Conservation (phyloP, 495 filamentous ascomycete species). For the Aspergillus indologenus region DNA sequence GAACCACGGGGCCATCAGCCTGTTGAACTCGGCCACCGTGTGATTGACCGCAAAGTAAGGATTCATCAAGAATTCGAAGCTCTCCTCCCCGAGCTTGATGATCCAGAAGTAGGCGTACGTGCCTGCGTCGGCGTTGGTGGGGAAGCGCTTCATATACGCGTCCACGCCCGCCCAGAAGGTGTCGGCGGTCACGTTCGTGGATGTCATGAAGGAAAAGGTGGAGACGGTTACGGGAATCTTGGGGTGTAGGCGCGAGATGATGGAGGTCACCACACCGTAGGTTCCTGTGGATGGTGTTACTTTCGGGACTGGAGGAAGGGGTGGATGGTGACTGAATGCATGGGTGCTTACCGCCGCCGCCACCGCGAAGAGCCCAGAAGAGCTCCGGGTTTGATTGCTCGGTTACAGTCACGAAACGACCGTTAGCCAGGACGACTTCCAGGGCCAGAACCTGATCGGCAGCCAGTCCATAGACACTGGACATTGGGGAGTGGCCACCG, state of each 20-base stretch:
- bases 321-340: too few relatives aligned
- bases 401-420: slow-evolving; percentile 49
- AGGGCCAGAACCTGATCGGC: slow-evolving; percentile 45
- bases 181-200: slow-evolving; percentile 29
- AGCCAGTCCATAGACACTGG: slow-evolving; percentile 26
- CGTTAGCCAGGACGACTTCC: slow-evolving; percentile 56
- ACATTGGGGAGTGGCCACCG: slow-evolving; percentile 36
- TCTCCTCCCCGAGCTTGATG: slow-evolving; percentile 12
- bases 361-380: slow-evolving; percentile 53
- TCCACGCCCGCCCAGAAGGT: slow-evolving; percentile 51
- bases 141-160: slow-evolving; percentile 46
- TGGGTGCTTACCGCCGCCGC: slow-evolving; percentile 23
- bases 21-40: slow-evolving; percentile 41
- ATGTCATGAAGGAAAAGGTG: slow-evolving; percentile 39
- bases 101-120: slow-evolving; percentile 54
- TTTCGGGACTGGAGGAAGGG: background rate
- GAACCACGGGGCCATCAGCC: slow-evolving; percentile 47
- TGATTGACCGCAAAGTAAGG: slow-evolving; percentile 52
- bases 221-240: slow-evolving; percentile 40
- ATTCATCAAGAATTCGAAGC: slow-evolving; percentile 37
- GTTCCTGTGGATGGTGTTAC: slow-evolving; percentile 22
- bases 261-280: slow-evolving; percentile 51
- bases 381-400: slow-evolving; percentile 52
- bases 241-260: slow-evolving; percentile 44
- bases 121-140: slow-evolving; percentile 46